These are phyloP conservation scores for Astrephomene gubernaculifera DNA, from an alignment of 139 green algal species.

Conservation along the genomic window DNA sequence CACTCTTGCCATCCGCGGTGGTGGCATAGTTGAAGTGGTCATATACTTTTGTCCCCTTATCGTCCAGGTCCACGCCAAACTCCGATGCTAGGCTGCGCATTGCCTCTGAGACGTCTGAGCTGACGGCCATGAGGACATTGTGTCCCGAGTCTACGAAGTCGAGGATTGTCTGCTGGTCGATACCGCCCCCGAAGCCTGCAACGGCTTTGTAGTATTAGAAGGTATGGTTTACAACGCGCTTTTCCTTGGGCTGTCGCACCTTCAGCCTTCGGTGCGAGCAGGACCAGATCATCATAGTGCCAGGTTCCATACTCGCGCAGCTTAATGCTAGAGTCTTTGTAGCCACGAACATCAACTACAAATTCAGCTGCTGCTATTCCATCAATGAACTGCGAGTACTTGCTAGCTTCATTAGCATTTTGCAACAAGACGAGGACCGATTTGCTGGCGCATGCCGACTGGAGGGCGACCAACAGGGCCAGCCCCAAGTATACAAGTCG, in stretches of 20 bases:
- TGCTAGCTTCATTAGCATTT: slow-evolving; percentile 30
- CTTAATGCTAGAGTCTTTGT: slow-evolving; percentile 65
- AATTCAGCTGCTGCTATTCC: slow-evolving; percentile 50
- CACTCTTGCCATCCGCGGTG: slow-evolving; percentile 23
- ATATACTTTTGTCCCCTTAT: slow-evolving; percentile 57
- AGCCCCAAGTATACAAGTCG: background rate
- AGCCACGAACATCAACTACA: slow-evolving; percentile 63
- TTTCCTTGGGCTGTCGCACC: too few relatives aligned
- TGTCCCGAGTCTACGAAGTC: slow-evolving; percentile 90
- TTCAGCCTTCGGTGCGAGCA: slow-evolving; percentile 77
- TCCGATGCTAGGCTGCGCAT: slow-evolving; percentile 67
- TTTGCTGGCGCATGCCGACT: background rate
- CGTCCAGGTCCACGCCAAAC: slow-evolving; percentile 85
- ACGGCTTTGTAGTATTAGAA: too few relatives aligned
- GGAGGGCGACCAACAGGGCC: background rate
- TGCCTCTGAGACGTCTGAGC: slow-evolving; percentile 63
- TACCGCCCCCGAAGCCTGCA: slow-evolving; percentile 73
- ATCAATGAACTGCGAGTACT: slow-evolving; percentile 71
- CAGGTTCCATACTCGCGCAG: slow-evolving; percentile 84
- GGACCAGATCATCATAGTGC: slow-evolving; percentile 86
- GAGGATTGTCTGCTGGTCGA: slow-evolving; percentile 73
- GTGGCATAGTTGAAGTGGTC: slow-evolving; percentile 61
- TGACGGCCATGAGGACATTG: slow-evolving; percentile 83
- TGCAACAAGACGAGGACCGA: slow-evolving; percentile 73
- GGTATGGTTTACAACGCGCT: too few relatives aligned